Base-by-base conservation (phyloP, 1,139 yeast species). In the Lodderomyces theae region DNA sequence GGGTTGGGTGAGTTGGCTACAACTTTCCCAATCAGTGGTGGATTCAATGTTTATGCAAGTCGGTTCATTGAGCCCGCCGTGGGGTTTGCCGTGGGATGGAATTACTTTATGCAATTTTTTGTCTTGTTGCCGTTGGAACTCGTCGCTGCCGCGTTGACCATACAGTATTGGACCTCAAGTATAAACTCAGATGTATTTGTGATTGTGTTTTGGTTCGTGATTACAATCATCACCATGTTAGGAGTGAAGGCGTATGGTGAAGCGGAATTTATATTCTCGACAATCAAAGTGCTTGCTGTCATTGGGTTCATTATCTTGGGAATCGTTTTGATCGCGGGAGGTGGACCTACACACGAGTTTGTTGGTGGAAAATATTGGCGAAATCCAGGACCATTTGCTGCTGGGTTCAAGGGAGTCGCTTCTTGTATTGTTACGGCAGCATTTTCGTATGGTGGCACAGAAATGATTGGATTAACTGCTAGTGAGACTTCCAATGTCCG, bases 161-260 rank as follows among this genome's bases (percentile, higher is more conserved):
- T 67, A 49, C 58, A 64, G 48, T 70, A 64, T 47, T 69, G 76
- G 75, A 68, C 61, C 42, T 43, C 55, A 1, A 49, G 54, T 10
- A 51, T 68, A 9, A 68, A 69, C 42, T 61, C 74, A 0, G 74
- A 63, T 47, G 64, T 66, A 2, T 70, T 67, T 53, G 72, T 66
- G 8, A 58, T 63, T 5, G 57, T 69, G 9, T 66, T 70, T 41
- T 69, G 69, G 63, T 46, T 65, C 8, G 48, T 56, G 2, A 64
- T 69, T 26, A 54, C 68, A 10, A 51, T 61, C 33, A 66, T 70
- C 30, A 69, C 71, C 16, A 53, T 69, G 39, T 54, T 70, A 26
- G 74, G 73, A 5, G 74, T 67, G 6, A 59, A 61, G 46, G 71
- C 72, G 5, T 70, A 69, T 48, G 76, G 76, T 34, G 76, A 70